phyloP scores from a whole-genome alignment of 2,329 filamentous ascomycete species.

The Beauveria pseudobassiana region DNA sequence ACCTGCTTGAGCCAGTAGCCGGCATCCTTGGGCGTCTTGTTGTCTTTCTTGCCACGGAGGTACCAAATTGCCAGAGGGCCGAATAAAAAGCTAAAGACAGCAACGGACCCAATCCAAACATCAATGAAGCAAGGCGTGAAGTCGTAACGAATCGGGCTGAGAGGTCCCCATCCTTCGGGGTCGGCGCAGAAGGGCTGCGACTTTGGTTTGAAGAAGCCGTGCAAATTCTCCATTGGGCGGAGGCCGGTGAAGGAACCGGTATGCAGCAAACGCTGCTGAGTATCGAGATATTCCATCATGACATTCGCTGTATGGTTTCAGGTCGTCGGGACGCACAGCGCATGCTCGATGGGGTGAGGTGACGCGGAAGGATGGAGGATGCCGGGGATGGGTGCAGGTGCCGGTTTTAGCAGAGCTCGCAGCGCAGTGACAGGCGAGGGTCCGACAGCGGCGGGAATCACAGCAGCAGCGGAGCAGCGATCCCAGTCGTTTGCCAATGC shows the following conservation, averaged over 20 bases:
- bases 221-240: constrained; percentile 42
- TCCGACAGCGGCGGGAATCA: background rate
- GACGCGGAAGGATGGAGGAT: background rate
- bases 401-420: background rate
- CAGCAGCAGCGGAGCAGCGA: background rate
- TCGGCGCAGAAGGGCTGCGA: constrained; percentile 78
- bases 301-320: background rate
- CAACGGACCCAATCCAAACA: constrained; percentile 73
- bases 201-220: constrained; percentile 54
- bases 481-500: background rate
- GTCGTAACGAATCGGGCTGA: constrained; percentile 82
- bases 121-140: constrained; percentile 98
- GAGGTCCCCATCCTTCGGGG: constrained; percentile 87
- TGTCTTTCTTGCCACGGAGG: constrained; percentile 29
- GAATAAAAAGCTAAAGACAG: constrained; percentile 68
- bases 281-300: constrained; percentile 9
- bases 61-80: constrained; percentile 75
- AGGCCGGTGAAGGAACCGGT: constrained; percentile 57
- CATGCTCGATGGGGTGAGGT: background rate
- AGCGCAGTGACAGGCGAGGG: background rate
- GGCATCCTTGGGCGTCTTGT: constrained; percentile 65
- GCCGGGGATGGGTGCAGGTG: background rate
- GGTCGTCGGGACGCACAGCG: background rate
- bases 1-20: constrained; percentile 93
- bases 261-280: constrained; percentile 42